phyloP scores from a whole-genome alignment of 805 yeast species.

The Wickerhamomyces bovis region DNA sequence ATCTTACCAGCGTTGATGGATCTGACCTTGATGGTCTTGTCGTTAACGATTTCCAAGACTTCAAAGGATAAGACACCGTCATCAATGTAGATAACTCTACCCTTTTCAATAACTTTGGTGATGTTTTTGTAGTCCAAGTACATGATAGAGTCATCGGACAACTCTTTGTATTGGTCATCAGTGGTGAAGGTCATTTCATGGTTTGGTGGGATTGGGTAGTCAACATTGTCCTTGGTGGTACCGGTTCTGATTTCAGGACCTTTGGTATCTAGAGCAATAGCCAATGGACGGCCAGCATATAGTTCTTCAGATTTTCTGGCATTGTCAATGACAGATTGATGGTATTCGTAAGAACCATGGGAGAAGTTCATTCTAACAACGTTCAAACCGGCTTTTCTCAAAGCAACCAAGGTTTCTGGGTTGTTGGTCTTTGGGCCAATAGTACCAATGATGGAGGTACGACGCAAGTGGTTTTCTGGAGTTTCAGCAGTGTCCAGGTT shows the following conservation, averaged over 20 bases:
- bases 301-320: constrained; percentile 89
- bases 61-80: constrained; percentile 97
- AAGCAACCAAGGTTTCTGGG: constrained; percentile 74
- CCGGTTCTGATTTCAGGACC: constrained; percentile 99
- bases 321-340: constrained; percentile 93
- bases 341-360: constrained; percentile 97
- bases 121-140: constrained; percentile 93
- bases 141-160: constrained; percentile 77
- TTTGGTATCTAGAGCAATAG: constrained; percentile 97
- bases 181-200: constrained; percentile 94
- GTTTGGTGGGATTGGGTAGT: constrained; percentile 76
- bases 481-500: constrained; percentile 22
- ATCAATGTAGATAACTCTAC: constrained; percentile 90
- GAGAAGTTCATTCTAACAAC: constrained; percentile 99
- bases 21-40: constrained; percentile 73
- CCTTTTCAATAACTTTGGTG: constrained; percentile 84
- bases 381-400: constrained; percentile 96
- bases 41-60: constrained; percentile 80
- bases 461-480: constrained; percentile 39
- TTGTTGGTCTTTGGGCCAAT: constrained; percentile 97
- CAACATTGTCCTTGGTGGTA: constrained; percentile 73
- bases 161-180: constrained; percentile 67
- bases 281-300: constrained; percentile 93
- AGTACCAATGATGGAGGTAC: constrained; percentile 96
- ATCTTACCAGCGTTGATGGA: constrained; percentile 94